Base-by-base conservation (phyloP, 2,329 filamentous ascomycete genomes). In the Sporothrix curviconia region DNA sequence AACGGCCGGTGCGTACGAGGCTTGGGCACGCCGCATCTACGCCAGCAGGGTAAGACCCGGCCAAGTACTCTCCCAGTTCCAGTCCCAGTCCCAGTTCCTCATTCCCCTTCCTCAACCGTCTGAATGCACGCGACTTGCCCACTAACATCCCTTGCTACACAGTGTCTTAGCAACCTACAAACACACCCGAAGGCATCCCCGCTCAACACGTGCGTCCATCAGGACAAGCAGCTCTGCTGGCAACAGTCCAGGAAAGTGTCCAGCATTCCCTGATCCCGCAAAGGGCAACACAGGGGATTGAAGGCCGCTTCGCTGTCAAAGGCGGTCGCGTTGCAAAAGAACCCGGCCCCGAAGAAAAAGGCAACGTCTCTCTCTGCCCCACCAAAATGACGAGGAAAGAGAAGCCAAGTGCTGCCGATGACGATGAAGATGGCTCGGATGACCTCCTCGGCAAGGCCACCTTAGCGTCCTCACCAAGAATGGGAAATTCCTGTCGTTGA, bases 401-500 rank as follows among this genome's bases (percentile, higher is more conserved):
- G 65, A 72, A 56, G 76, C 71, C 56, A 72, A 72, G 66, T n/a
- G n/a, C n/a, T n/a, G n/a, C n/a, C n/a, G n/a, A n/a, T n/a, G n/a
- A n/a, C n/a, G n/a, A n/a, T n/a, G n/a, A n/a, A n/a, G n/a, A n/a
- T n/a, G n/a, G n/a, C n/a, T n/a, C n/a, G n/a, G n/a, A n/a, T n/a
- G n/a, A n/a, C n/a, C n/a, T n/a, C n/a, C n/a, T 92, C 36, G 79
- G 79, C 3, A 80, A 79, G 55, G n/a, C 87, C 90, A 0, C 75
- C n/a, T 95, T 57, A 92, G 87, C 66, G 78, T 85, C 61, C 70
- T 92, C 62, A 89, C 87, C 5, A 81, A 86, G 55, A 82, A 61
- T 76, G 77, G 17, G 68, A 79, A 56, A 78, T 90, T 39, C 79
- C 82, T 0, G 76, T 95, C 50, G 81, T 82, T 52, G 86, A 97